Evolutionary conservation across 2,329 filamentous ascomycete species (phyloP).

Genomic region (Cladosporium sp.): DNA sequence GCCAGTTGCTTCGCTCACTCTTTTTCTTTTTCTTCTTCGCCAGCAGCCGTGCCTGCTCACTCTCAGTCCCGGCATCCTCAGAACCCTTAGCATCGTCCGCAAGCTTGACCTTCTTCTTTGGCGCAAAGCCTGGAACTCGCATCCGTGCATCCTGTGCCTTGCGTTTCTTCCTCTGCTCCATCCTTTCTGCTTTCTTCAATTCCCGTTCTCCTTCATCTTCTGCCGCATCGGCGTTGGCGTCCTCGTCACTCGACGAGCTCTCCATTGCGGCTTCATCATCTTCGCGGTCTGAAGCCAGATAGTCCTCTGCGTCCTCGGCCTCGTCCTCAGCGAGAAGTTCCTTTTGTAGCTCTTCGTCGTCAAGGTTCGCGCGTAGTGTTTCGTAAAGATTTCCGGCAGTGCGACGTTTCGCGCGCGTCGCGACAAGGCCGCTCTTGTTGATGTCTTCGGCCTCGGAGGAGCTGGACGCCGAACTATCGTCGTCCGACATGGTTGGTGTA

Average conservation of each 20-base stretch:
- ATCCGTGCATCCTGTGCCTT: constrained; percentile 74
- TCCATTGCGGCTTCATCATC: constrained; percentile 71
- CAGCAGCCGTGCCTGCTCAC: neutral
- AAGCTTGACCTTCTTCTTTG: constrained; percentile 63
- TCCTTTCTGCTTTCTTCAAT: constrained; percentile 70
- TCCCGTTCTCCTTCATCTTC: constrained; percentile 86
- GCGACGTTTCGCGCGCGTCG: constrained; percentile 67
- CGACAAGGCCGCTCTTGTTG: constrained; percentile 54
- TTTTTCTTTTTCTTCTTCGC: constrained; percentile 65
- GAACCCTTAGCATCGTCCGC: constrained; percentile 33
- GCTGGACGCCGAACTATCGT: constrained; percentile 8
- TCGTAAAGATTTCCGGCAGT: constrained; percentile 84
- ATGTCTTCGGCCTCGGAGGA: constrained; percentile 23
- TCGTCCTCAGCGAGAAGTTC: constrained; percentile 48
- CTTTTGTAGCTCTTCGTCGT: constrained; percentile 39
- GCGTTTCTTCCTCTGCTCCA: constrained; percentile 71
- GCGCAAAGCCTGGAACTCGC: constrained; percentile 41
- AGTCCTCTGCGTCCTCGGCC: constrained; percentile 40
- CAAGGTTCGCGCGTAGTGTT: constrained; percentile 62
- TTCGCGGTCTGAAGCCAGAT: constrained; percentile 39
- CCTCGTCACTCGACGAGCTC: constrained; percentile 76
- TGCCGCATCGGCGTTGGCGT: constrained; percentile 54
- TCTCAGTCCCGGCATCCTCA: constrained; percentile 20
- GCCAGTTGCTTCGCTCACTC: constrained; percentile 67
- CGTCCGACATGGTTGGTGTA: constrained; percentile 6